Evolutionary conservation across 371 early-diverging fungal species (phyloP).

Genomic region (Mucor irregularis): DNA sequence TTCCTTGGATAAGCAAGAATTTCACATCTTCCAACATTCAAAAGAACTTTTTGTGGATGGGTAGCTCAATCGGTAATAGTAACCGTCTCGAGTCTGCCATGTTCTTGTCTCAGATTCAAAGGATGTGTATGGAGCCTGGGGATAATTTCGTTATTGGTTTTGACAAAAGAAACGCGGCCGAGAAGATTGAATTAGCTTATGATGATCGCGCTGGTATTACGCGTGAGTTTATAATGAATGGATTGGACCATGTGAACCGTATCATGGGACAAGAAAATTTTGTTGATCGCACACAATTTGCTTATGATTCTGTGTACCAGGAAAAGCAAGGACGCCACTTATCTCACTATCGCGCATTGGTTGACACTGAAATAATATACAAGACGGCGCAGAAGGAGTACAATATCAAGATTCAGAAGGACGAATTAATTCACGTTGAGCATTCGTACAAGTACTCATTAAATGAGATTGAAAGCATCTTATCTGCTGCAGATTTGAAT

Average conservation of each 20-base stretch:
- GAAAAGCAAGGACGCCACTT: constrained; percentile 76
- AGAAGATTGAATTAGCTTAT: constrained; percentile 77
- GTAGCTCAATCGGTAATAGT: constrained; percentile 87
- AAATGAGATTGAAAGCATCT: constrained; percentile 59
- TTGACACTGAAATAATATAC: constrained; percentile 52
- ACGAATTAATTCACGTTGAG: constrained; percentile 88
- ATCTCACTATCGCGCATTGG: constrained; percentile 69
- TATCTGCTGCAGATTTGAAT: constrained; percentile 56
- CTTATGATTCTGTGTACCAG: constrained; percentile 76
- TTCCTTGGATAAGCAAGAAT: constrained; percentile 58
- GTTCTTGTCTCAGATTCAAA: constrained; percentile 41
- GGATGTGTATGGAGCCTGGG: constrained; percentile 57
- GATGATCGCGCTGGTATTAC: constrained; percentile 81
- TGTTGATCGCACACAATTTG: constrained; percentile 64
- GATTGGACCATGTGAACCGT: constrained; percentile 73
- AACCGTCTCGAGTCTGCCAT: constrained; percentile 58
- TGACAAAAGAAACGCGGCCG: constrained; percentile 75
- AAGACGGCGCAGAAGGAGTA: constrained; percentile 23
- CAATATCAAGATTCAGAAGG: constrained; percentile 51
- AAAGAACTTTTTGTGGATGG: constrained; percentile 85
- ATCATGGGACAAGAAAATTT: constrained; percentile 58
- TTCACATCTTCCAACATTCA: constrained; percentile 43
- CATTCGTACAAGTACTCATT: constrained; percentile 83
- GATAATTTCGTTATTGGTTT: constrained; percentile 83
- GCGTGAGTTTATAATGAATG: constrained; percentile 83